Conservation (phyloP, 2,329 filamentous ascomycete species). For the Westerdykella aurantiaca region DNA sequence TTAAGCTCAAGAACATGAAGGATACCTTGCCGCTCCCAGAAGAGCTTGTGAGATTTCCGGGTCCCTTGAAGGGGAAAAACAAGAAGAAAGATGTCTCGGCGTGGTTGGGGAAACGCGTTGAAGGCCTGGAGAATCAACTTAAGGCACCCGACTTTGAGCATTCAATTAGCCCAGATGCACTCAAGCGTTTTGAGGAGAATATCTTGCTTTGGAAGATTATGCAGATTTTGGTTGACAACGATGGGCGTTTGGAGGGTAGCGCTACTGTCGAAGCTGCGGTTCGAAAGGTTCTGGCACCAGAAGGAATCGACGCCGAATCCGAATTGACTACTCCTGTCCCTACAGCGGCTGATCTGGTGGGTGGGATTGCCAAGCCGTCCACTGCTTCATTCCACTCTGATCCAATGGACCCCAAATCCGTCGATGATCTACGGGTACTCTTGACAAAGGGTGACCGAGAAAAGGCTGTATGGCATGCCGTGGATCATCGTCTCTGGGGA, state of each 20-base stretch:
- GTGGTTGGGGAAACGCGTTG: constrained; percentile 76
- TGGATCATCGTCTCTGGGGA: constrained; percentile 90
- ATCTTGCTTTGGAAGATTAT: constrained; percentile 83
- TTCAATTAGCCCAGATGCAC: constrained; percentile 50
- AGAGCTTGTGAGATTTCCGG: constrained; percentile 74
- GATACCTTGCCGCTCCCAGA: constrained; percentile 67
- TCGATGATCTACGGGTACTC: constrained; percentile 66
- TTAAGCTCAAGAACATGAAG: constrained; percentile 71
- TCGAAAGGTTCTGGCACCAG: constrained; percentile 65
- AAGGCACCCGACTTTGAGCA: constrained; percentile 44
- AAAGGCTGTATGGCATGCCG: constrained; percentile 87
- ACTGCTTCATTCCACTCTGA: constrained; percentile 47
- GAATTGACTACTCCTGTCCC: constrained; percentile 23
- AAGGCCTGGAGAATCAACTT: constrained; percentile 56
- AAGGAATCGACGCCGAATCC: constrained; percentile 20
- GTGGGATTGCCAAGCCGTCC: constrained; percentile 25
- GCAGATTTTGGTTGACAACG: constrained; percentile 74
- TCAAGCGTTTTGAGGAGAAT: constrained; percentile 72
- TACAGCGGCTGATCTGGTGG: constrained; percentile 35
- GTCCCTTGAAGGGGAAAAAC: constrained; percentile 78
- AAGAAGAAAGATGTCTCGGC: constrained; percentile 90
- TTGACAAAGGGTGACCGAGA: constrained; percentile 79
- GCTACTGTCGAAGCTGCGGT: constrained; percentile 67
- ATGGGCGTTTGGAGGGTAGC: constrained; percentile 73
- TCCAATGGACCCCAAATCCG: constrained; percentile 59